A percentile compares a stretch with the other conserved stretches of the same genome.
Evolutionary conservation across 352 stramenopile species (phyloP).

Genomic region (Phytopythium vexans): DNA sequence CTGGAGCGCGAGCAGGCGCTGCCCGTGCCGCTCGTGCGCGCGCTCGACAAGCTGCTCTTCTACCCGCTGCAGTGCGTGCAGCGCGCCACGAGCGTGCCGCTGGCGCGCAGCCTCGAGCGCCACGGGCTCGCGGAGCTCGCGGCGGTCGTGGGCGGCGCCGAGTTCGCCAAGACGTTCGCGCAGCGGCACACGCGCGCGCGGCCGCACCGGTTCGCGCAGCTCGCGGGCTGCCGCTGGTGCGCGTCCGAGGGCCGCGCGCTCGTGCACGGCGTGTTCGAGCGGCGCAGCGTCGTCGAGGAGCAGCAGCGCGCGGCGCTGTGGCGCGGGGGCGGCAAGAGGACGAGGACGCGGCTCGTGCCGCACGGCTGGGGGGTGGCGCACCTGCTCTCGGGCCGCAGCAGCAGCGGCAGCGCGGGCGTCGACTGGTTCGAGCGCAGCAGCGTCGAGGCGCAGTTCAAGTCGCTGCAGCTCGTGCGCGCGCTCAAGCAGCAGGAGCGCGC

Average conservation of each 20-base stretch:
- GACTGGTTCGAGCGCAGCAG: slow-evolving; percentile 71
- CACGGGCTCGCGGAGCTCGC: slow-evolving; percentile 47
- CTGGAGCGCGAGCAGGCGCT: slow-evolving; percentile 16
- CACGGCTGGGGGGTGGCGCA: slow-evolving; percentile 80
- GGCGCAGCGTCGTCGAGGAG: slow-evolving; percentile 21
- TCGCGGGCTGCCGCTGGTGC: slow-evolving; percentile 52
- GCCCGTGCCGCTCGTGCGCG: slow-evolving; percentile 45
- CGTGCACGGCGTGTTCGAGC: slow-evolving; percentile 73
- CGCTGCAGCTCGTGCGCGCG: slow-evolving; percentile 51
- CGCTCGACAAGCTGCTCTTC: slow-evolving; percentile 61
- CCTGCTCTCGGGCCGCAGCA: slow-evolving; percentile 48
- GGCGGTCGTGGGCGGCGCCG: slow-evolving; percentile 49
- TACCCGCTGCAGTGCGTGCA: slow-evolving; percentile 63
- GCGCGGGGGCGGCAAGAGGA: slow-evolving; percentile 14
- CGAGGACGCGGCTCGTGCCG: slow-evolving; percentile 31
- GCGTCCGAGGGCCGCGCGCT: slow-evolving; percentile 70
- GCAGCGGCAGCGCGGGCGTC: slow-evolving; percentile 2
- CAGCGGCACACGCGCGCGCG: slow-evolving; percentile 50
- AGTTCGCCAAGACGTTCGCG: slow-evolving; percentile 74
- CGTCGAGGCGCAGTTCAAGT: slow-evolving; percentile 74
- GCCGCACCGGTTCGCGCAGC: slow-evolving; percentile 54
- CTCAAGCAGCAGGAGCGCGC: slow-evolving; percentile 72
- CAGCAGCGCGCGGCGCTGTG: slow-evolving; percentile 16
- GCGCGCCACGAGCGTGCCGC: slow-evolving; percentile 40
- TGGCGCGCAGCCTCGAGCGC: slow-evolving; percentile 50